Evolutionary conservation across 257 asterid genomes (phyloP).

Genomic region (Solanum sparsipilum): DNA sequence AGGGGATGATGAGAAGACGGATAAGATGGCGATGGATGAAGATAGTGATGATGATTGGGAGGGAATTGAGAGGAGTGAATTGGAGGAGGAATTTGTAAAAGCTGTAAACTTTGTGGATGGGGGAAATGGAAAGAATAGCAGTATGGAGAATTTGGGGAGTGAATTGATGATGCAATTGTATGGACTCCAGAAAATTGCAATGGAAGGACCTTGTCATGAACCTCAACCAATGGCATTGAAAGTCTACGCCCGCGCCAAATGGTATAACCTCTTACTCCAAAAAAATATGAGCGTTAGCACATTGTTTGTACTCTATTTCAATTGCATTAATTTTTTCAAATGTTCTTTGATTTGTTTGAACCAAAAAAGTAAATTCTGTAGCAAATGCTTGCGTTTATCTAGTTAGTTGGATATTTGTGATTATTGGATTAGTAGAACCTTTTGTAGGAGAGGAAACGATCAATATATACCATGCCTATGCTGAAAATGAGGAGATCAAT

Average conservation of each 20-base stretch:
- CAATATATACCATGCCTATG: not conserved
- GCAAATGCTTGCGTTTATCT: not conserved
- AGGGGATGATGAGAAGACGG: slow-evolving; percentile 10
- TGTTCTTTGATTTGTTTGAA: not conserved
- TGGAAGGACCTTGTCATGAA: slow-evolving; percentile 73
- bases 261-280: slow-evolving; percentile 35
- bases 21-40: slow-evolving; percentile 1
- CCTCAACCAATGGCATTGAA: slow-evolving; percentile 78
- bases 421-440: not conserved
- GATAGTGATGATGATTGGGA: slow-evolving; percentile 84
- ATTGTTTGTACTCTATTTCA: not conserved
- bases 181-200: slow-evolving; percentile 77
- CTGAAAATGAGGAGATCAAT: not conserved
- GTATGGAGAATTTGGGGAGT: slow-evolving; percentile 29
- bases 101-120: slow-evolving; percentile 63
- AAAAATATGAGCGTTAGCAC: not conserved
- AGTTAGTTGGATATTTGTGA: not conserved
- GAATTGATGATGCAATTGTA: slow-evolving; percentile 56
- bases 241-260: slow-evolving; percentile 72
- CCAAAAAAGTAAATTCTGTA: no score
- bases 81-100: slow-evolving; percentile 64
- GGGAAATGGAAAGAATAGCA: slow-evolving; percentile 26
- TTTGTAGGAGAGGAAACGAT: not conserved
- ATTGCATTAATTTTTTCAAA: not conserved
- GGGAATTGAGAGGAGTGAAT: slow-evolving; percentile 81